phyloP scores from a whole-genome alignment of 331 rosid species.

The Malus hybrid region DNA sequence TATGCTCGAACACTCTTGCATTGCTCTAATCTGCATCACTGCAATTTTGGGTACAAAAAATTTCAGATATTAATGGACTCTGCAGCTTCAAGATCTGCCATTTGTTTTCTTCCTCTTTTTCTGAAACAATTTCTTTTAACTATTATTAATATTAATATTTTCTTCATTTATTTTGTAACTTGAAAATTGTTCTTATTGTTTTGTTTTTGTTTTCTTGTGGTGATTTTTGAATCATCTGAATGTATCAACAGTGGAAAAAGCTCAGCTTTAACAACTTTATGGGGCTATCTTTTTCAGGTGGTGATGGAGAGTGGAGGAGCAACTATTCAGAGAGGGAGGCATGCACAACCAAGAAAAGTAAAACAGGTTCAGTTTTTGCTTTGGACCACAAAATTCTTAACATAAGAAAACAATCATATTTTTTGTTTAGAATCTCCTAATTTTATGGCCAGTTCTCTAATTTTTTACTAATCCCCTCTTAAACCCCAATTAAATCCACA shows the following conservation, averaged over 20 bases:
- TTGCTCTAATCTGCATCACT: constrained; percentile 25
- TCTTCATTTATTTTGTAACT: background rate
- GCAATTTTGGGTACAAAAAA: constrained; percentile 12
- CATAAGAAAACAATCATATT: constrained; percentile 12
- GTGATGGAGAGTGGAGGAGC: constrained; percentile 85
- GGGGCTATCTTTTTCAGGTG: constrained; percentile 67
- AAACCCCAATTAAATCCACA: constrained; percentile 29
- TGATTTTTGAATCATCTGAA: constrained; percentile 29
- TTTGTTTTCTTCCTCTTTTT: constrained; percentile 39
- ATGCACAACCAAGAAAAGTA: constrained; percentile 86
- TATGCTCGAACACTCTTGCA: constrained; percentile 4
- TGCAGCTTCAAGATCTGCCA: constrained; percentile 38
- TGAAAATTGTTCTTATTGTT: constrained; percentile 8
- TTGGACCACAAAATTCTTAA: constrained; percentile 59
- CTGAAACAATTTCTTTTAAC: constrained; percentile 3
- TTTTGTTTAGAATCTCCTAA: constrained; percentile 15
- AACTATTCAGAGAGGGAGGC: constrained; percentile 63
- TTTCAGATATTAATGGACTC: constrained; percentile 14
- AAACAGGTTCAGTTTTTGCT: constrained; percentile 66
- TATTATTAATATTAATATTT: background rate
- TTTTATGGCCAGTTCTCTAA: constrained; percentile 9
- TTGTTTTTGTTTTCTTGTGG: constrained; percentile 4
- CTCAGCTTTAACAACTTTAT: constrained; percentile 62
- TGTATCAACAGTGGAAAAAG: constrained; percentile 49
- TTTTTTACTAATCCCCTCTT: constrained; percentile 15